These are phyloP conservation scores for Cercospora sp. DNA, from an alignment of 2,329 filamentous ascomycete species.

Conservation along the genomic window DNA sequence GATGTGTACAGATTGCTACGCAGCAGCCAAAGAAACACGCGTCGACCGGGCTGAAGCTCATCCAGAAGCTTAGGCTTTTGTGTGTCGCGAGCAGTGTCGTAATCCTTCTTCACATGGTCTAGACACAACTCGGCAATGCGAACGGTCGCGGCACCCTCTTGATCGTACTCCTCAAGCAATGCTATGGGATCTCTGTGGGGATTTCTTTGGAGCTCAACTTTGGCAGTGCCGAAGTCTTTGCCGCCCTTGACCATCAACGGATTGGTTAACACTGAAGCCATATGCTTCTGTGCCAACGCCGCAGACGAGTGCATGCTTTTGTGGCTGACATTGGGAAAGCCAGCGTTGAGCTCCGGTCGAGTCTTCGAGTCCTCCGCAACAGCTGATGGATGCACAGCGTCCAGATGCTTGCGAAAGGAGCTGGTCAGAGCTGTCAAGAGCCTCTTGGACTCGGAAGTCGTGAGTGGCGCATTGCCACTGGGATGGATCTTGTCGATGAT, in stretches of 20 bases:
- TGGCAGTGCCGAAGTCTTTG: conserved; percentile 28
- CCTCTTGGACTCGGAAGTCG: conserved; percentile 58
- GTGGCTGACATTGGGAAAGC: background rate
- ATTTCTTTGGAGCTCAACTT: conserved; percentile 30
- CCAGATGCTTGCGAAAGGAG: conserved; percentile 64
- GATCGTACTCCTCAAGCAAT: conserved; percentile 45
- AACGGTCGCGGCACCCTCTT: conserved; percentile 41
- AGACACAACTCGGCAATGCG: conserved; percentile 44
- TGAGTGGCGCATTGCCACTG: conserved; percentile 50
- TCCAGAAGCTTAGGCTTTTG: conserved; percentile 18
- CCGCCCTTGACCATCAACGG: conserved; percentile 45
- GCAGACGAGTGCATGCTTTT: conserved; percentile 39
- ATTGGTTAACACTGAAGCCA: conserved; percentile 53
- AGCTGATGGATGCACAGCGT: conserved; percentile 55
- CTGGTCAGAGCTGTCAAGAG: conserved; percentile 61
- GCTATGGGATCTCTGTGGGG: conserved; percentile 41
- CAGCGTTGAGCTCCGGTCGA: background rate
- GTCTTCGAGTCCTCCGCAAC: conserved; percentile 25
- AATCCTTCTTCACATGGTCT: conserved; percentile 32
- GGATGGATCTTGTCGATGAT: conserved; percentile 57
- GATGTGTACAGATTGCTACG: conserved; percentile 24
- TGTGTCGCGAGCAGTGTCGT: conserved; percentile 23
- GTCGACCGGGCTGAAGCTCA: conserved; percentile 31
- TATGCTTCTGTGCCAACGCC: conserved; percentile 46
- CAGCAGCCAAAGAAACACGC: conserved; percentile 35